These are phyloP conservation scores for Aspergillus diversus DNA, from an alignment of 495 filamentous ascomycete genomes.

Conservation along the genomic window DNA sequence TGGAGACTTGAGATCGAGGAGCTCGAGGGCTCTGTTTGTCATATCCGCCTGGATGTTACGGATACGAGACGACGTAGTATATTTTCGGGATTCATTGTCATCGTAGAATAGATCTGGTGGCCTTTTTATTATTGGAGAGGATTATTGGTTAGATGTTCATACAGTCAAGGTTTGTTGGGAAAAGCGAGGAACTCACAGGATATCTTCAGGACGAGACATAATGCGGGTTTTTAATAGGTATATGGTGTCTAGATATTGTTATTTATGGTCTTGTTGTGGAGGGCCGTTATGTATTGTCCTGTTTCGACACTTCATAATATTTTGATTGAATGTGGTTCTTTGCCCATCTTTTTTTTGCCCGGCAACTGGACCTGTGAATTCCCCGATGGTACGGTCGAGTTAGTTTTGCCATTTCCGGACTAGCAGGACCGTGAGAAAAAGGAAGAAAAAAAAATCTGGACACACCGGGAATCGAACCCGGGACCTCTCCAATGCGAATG, in stretches of 20 bases:
- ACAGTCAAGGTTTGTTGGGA: background rate
- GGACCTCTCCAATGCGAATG: constrained; percentile 19
- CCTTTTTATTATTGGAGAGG: constrained; percentile 42
- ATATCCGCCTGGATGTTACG: constrained; percentile 92
- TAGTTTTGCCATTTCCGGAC: too few relatives aligned
- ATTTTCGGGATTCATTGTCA: constrained; percentile 91
- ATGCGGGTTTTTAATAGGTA: background rate
- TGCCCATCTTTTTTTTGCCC: constrained; percentile 14
- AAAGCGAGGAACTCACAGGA: constrained; percentile 60
- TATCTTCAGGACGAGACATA: constrained; percentile 96
- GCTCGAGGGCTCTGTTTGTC: constrained; percentile 88
- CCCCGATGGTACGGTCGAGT: too few relatives aligned
- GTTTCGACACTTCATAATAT: too few relatives aligned
- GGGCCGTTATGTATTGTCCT: too few relatives aligned
- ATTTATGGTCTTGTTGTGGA: too few relatives aligned
- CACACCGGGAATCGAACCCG: constrained; percentile 16
- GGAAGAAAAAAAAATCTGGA: constrained; percentile 4
- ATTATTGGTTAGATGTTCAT: background rate
- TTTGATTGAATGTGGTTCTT: too few relatives aligned
- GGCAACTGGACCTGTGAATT: too few relatives aligned
- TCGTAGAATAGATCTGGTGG: constrained; percentile 97
- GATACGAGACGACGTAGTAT: constrained; percentile 96
- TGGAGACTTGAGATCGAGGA: constrained; percentile 79
- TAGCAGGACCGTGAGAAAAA: too few relatives aligned
- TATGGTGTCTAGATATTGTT: too few relatives aligned